Evolutionary conservation across 495 filamentous ascomycete genomes (phyloP).

Genomic region (Xylaria cubensis): DNA sequence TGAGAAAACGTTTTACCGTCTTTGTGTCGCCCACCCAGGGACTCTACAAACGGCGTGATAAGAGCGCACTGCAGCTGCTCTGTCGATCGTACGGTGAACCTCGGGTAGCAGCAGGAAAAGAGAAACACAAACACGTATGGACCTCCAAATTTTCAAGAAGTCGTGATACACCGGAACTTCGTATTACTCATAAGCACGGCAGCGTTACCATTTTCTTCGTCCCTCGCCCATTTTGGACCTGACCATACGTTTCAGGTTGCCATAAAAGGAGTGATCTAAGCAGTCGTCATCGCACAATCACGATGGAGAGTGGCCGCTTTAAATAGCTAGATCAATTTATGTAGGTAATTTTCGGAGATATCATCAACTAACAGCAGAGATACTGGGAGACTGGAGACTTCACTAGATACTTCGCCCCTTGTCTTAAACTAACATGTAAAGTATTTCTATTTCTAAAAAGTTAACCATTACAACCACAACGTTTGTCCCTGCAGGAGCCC

Average conservation of each 20-base stretch:
- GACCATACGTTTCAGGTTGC: background rate
- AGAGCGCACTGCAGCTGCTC: background rate
- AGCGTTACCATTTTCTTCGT: background rate
- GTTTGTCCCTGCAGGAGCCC: background rate
- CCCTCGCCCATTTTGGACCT: background rate
- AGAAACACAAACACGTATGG: background rate
- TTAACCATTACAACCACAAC: background rate
- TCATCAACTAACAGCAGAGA: background rate
- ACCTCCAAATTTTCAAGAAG: background rate
- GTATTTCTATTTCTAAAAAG: background rate
- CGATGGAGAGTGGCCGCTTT: background rate
- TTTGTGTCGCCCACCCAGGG: background rate
- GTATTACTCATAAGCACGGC: background rate
- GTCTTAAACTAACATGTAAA: background rate
- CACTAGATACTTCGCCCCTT: background rate
- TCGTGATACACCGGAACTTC: background rate
- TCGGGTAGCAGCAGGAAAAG: background rate
- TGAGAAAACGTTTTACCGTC: background rate
- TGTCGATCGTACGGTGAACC: background rate
- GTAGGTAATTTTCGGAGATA: background rate
- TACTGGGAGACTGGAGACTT: background rate
- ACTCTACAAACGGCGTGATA: background rate
- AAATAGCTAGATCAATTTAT: background rate
- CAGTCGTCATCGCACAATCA: background rate
- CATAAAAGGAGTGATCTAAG: background rate